These are phyloP conservation scores for Takakia lepidozioides DNA, from an alignment of 225 moss, liverwort and hornwort genomes.

Conservation along the genomic window DNA sequence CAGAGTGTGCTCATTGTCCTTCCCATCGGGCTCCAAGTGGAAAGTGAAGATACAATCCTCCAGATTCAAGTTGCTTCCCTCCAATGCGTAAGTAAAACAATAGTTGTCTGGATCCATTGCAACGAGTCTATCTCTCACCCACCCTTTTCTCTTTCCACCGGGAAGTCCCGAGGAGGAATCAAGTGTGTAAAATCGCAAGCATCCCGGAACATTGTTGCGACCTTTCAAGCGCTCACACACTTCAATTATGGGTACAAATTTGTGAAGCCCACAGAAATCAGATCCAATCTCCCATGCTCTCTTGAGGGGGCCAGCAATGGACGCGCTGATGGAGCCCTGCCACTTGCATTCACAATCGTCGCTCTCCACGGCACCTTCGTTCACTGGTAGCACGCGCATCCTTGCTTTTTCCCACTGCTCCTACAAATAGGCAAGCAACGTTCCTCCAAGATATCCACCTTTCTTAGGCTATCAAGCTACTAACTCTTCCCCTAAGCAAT, in stretches of 20 bases:
- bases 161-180: conserved; percentile 32
- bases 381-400: no score
- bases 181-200: conserved; percentile 40
- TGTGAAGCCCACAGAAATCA: conserved; percentile 37
- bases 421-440: no score
- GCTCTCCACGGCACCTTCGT: no score
- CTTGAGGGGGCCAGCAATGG: conserved; percentile 21
- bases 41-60: conserved; percentile 26
- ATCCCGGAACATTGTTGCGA: conserved; percentile 30
- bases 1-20: conserved; percentile 13
- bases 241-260: conserved; percentile 42
- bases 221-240: conserved; percentile 48
- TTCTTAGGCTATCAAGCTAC: no score
- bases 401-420: no score
- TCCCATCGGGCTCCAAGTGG: conserved; percentile 11
- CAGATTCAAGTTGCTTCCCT: conserved; percentile 42
- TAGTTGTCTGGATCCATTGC: conserved; percentile 21
- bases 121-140: conserved; percentile 36
- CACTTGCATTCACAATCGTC: conserved; percentile 20
- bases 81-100: conserved; percentile 29
- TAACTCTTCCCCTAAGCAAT: no score
- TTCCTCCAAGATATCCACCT: no score
- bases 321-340: conserved; percentile 29
- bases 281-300: conserved; percentile 38
- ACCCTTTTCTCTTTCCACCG: conserved; percentile 37